Percentiles rank a stretch among this genome's conserved stretches.
Conservation (phyloP, 1,139 yeast species). For the Ashbya aceris region DNA sequence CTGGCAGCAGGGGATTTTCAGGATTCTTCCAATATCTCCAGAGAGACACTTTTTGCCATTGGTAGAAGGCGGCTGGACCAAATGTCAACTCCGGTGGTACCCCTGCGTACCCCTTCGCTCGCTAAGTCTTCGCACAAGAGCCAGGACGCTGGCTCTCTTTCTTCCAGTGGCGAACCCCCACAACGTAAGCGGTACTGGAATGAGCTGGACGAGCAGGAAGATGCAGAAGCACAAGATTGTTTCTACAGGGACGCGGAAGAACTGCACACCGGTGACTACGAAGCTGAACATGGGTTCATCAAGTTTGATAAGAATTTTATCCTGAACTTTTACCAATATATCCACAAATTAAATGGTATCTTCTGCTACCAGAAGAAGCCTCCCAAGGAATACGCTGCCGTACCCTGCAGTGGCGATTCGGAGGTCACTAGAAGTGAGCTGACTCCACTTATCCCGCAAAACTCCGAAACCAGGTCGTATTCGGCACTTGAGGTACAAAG, state of each 20-base stretch:
- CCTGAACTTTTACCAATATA: conserved; percentile 15
- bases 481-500: not conserved
- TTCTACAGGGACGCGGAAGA: conserved; percentile 19
- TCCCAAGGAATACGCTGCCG: too few relatives aligned
- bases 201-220: conserved; percentile 61
- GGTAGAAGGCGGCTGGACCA: not conserved
- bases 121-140: not conserved
- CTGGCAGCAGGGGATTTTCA: not conserved
- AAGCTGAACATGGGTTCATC: conserved; percentile 18
- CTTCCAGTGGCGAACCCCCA: conserved; percentile 20
- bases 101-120: not conserved
- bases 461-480: not conserved
- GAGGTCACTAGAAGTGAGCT: too few relatives aligned
- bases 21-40: not conserved
- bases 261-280: conserved; percentile 10
- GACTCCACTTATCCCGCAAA: too few relatives aligned
- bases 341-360: conserved; percentile 11
- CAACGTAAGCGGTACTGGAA: conserved; percentile 50
- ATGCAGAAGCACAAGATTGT: conserved; percentile 30
- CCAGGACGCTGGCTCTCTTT: not conserved
- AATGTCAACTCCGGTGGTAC: not conserved
- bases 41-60: not conserved
- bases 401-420: too few relatives aligned
- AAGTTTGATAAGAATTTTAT: conserved; percentile 20
- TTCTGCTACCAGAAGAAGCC: not conserved